Evolutionary conservation across 352 stramenopile genomes (phyloP).

Genomic region (Globisporangium viniferum): DNA sequence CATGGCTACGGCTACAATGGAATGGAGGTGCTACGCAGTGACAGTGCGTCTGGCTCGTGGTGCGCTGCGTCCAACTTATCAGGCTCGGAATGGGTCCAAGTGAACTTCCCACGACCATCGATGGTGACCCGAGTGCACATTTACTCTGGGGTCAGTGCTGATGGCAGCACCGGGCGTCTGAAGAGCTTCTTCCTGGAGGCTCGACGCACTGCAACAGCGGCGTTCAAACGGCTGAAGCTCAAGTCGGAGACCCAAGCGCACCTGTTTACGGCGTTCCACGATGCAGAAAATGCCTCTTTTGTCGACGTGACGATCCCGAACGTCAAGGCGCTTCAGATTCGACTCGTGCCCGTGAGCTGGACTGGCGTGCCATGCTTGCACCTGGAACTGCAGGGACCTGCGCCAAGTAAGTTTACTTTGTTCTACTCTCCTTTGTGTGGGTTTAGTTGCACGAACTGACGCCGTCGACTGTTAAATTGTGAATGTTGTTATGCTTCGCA

Average conservation of each 20-base stretch:
- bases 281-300: background rate
- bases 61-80: constrained; percentile 23
- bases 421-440: background rate
- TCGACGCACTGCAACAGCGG: background rate
- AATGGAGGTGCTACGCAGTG: constrained; percentile 27
- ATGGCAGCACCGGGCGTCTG: constrained; percentile 11
- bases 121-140: constrained; percentile 35
- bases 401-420: constrained; percentile 25
- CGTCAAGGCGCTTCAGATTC: constrained; percentile 30
- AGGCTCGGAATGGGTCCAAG: constrained; percentile 37
- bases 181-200: constrained; percentile 4
- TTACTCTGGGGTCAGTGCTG: constrained; percentile 21
- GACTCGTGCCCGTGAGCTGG: constrained; percentile 43
- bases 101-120: constrained; percentile 38
- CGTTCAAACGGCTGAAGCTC: constrained; percentile 2
- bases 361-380: constrained; percentile 31
- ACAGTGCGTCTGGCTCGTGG: constrained; percentile 28
- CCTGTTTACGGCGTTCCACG: constrained; percentile 5
- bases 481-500: background rate
- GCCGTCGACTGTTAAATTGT: background rate
- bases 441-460: background rate
- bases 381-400: constrained; percentile 45
- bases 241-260: background rate
- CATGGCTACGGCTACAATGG: constrained; percentile 48
- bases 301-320: constrained; percentile 18